Base-by-base conservation (phyloP, 257 asterid species). In the Rubia yunnanensis region DNA sequence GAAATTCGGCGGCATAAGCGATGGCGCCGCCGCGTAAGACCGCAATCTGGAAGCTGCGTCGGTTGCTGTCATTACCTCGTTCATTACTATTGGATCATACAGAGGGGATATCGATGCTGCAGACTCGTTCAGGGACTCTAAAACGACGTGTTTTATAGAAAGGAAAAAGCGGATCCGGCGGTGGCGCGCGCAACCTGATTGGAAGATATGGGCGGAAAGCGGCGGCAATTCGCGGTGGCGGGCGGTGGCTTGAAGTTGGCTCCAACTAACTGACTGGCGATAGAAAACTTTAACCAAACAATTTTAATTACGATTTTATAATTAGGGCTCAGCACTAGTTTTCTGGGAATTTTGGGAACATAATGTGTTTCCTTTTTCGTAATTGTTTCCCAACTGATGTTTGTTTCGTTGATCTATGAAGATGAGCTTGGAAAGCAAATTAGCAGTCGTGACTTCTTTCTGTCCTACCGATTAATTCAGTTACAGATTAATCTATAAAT, bases 41-140 rank as follows among this genome's bases (percentile, higher is more conserved):
- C 86, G 90, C 67, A 86, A 83, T 76, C 81, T 79, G n/a, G 87
- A 81, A 74, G 87, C 82, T 24, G 97, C 87, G 80, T 85, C 96
- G 31, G 73, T 84, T 20, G 73, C 82, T 76, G 87, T 81, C 81
- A 87, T 78, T 66, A 68, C 94, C 76, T 79, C 85, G 77, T 76
- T 54, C 83, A 76, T 77, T 60, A 30, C n/a, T 55, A 34, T 30
- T 27, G 56, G 10, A 38, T 65, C 70, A 64, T 64, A 64, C 18
- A 44, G 15, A 34, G 14, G 20, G 59, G 32, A 15, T 24, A 13
- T 20, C 27, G 22, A 67, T 23, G 23, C 18, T 57, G 63, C 17
- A n/a, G 46, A 38, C 26, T 30, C 14, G 17, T n/a, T n/a, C n/a
- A n/a, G n/a, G n/a, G n/a, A n/a, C n/a, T n/a, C n/a, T n/a, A n/a